phyloP scores from a whole-genome alignment of 176 grass and related monocot genomes.

The Bothriochloa decipiens region DNA sequence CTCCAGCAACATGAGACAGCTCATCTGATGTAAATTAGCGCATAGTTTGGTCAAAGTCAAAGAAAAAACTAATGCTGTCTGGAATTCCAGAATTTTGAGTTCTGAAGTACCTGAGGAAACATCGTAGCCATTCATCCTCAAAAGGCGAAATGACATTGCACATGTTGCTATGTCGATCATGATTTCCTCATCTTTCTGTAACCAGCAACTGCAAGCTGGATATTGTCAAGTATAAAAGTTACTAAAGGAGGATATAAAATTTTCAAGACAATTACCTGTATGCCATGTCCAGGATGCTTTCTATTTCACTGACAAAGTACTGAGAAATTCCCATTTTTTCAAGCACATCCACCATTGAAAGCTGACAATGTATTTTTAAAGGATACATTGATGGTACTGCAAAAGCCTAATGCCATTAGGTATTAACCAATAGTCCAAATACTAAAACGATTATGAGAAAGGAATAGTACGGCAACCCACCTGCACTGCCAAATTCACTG shows the following conservation, averaged over 20 bases:
- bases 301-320: conserved; percentile 61
- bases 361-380: conserved; percentile 46
- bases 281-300: conserved; percentile 57
- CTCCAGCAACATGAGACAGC: conserved; percentile 51
- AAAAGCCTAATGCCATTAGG: conserved; percentile 9
- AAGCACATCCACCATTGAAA: conserved; percentile 65
- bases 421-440: not conserved
- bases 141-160: conserved; percentile 75
- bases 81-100: not conserved
- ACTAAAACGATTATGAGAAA: not conserved
- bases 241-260: not conserved
- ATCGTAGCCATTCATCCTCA: conserved; percentile 73
- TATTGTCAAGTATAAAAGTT: conserved; percentile 24
- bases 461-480: conserved; percentile 23
- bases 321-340: conserved; percentile 66
- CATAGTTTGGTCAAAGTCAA: not conserved
- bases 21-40: conserved; percentile 50
- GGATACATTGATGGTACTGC: conserved; percentile 64
- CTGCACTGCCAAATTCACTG: conserved; percentile 58
- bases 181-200: conserved; percentile 69
- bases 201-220: conserved; percentile 66
- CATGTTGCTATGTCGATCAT: conserved; percentile 57
- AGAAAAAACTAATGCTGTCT: not conserved
- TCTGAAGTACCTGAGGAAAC: conserved; percentile 66
- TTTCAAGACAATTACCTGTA: conserved; percentile 47